Evolutionary conservation across 1,284 basidiomycete species (phyloP), one percentile per base, ranked within the genome.

Genomic region (Heterobasidion irregulare): DNA sequence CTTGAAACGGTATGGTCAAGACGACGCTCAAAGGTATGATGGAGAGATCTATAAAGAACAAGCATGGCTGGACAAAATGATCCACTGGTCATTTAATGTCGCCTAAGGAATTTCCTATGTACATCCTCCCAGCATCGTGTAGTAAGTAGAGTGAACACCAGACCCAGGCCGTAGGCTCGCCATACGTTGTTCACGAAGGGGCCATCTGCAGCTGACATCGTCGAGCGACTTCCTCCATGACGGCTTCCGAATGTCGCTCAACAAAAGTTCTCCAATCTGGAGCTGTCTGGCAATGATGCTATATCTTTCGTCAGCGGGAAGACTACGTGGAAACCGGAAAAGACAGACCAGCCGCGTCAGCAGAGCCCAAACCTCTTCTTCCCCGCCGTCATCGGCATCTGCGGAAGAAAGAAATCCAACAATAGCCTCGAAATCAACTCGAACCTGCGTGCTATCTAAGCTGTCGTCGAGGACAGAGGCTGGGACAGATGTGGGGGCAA

Each of bases 261-360:
- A 84, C 84, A 63, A 84, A 86, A 9, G 72, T 71, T 45, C 76
- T 71, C 85, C 85, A 88, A 34, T 65, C 73, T 18, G 56, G 52
- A 13, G 72, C 72, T 16, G 78, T 77, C 53, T 67, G 66, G 59
- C 81, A 83, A 47, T 64, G 63, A 56, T 64, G 66, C 84, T 86
- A 56, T 52, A 54, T 41, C 46, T 50, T 57, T 47, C 43, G 44
- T 50, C 32, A 44, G 43, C 62, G 50, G 58, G 19, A 36, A 35
- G 6, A 34, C 41, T 35, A 18, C 36, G 52, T 36, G 35, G 53
- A 50, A 18, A 49, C 41, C 46, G 46, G 38, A 26, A 13, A 47
- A 45, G 13, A 10, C 50, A 18, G 49, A 70, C 71, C 65, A 68
- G 58, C 44, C 57, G 50, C 7, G 58, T 57, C 33, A 72, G 52